Base-by-base conservation (phyloP, 208 protist genomes). In the Borovskyia barvae region DNA sequence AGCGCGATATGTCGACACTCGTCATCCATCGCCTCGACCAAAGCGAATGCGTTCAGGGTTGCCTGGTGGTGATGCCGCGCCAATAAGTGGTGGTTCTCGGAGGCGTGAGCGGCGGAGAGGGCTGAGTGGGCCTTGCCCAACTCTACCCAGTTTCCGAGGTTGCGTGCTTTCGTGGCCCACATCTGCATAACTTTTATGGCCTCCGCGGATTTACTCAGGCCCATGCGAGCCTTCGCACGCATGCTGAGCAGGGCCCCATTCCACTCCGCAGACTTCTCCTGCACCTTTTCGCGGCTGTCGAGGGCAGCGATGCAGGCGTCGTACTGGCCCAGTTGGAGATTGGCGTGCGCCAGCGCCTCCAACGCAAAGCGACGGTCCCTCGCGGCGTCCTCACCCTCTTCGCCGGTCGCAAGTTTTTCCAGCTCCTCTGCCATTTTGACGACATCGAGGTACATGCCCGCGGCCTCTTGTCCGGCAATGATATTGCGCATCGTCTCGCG, bases 401-500 rank as follows among this genome's bases (percentile, higher is more conserved):
- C 79, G 11, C 66, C 65, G 24, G 59, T 77, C 3, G 85, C 80
- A 11, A 92, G 67, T 29, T 54, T 60, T 43, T 85, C 64, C 12
- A 95, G 76, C 53, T 92, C 79, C 56, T 85, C 75, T 5, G 89
- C 89, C 11, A 82, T 85, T 32, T 72, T 62, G 40, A 93, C 62
- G 6, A 90, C 78, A 30, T 85, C 80, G 24, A 72, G 42, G 63
- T 82, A 93, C 67, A 81, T 81, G 25, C 80, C 77, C 15, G 78
- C 66, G 5, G 79, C 72, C 52, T 85, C 68, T 62, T 93, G 78
- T 20, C 66, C 82, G 25, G 72, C 60, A 42, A 95, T 71, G 42
- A 95, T 87, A 67, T 92, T 92, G 43, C 85, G 82, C 66, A 72
- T 87, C n/a, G 89, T 95, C 62, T 92, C 82, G 28, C 89, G 80